A percentile compares a stretch with the other conserved stretches of the same genome.
phyloP scores from a whole-genome alignment of 2,329 filamentous ascomycete species.

The Colletotrichum falcatum region DNA sequence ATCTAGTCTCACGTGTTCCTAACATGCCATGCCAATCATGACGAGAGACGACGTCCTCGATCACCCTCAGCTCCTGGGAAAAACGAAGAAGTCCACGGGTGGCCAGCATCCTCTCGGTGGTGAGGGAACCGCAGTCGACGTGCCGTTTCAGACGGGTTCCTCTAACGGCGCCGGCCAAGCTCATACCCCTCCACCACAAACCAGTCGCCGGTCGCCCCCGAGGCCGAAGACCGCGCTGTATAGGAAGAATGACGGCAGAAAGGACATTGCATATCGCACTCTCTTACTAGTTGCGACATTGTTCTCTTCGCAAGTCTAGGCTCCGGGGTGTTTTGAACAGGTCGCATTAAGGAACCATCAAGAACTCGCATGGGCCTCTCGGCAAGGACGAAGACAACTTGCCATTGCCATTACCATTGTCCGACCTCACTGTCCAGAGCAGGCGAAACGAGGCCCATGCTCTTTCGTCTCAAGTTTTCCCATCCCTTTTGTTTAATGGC shows the following conservation, averaged over 20 bases:
- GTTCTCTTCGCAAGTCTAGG: not conserved
- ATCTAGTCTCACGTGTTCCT: not conserved
- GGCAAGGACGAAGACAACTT: not conserved
- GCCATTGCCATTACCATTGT: not conserved
- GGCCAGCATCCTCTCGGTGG: not conserved
- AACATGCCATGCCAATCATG: not conserved
- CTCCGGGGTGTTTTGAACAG: not conserved
- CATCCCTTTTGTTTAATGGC: not conserved
- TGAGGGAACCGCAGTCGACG: conserved; percentile 20
- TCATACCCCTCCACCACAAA: not conserved
- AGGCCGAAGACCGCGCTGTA: not conserved
- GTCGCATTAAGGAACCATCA: not conserved
- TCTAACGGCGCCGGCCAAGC: conserved; percentile 20
- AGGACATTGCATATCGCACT: not conserved
- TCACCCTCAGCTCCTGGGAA: not conserved
- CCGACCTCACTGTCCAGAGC: not conserved
- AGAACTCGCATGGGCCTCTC: not conserved
- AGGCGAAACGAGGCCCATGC: conserved; percentile 26
- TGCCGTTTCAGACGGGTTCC: conserved; percentile 28
- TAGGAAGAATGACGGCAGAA: not conserved
- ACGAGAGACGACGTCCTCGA: not conserved
- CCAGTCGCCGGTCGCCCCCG: not conserved
- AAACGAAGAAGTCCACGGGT: not conserved
- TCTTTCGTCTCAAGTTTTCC: conserved; percentile 31
- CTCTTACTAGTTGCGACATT: not conserved